phyloP scores from a whole-genome alignment of 1,284 basidiomycete genomes.

The Trametes sp. region DNA sequence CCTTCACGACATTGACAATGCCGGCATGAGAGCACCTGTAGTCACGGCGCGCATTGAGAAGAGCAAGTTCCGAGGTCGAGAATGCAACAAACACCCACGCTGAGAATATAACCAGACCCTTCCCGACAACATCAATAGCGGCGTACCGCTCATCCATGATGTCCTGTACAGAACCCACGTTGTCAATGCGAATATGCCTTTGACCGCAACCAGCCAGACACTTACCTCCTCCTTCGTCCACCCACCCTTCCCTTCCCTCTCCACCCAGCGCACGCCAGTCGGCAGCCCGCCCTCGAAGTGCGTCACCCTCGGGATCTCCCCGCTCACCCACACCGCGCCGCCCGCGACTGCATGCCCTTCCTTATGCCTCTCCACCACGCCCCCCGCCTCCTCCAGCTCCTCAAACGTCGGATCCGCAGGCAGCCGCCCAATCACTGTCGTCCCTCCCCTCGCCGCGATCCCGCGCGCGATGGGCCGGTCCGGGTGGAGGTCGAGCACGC shows the following conservation, averaged over 20 bases:
- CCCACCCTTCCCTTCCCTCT: constrained; percentile 43
- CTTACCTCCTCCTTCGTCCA: constrained; percentile 74
- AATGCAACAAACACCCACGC: constrained; percentile 57
- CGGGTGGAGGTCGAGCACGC: constrained; percentile 78
- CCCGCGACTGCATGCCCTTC: constrained; percentile 70
- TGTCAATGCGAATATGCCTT: constrained; percentile 1
- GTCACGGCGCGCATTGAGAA: neutral
- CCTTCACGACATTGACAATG: constrained; percentile 81
- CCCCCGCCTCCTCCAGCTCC: constrained; percentile 64
- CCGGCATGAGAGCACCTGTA: constrained; percentile 82
- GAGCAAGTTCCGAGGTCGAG: neutral
- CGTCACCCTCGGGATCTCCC: constrained; percentile 78
- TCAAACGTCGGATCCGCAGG: constrained; percentile 76
- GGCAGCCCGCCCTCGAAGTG: constrained; percentile 72
- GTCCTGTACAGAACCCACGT: constrained; percentile 50
- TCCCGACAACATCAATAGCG: constrained; percentile 77
- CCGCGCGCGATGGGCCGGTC: constrained; percentile 77
- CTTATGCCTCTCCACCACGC: constrained; percentile 58
- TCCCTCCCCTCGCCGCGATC: constrained; percentile 62
- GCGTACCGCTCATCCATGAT: constrained; percentile 86
- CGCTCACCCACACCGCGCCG: constrained; percentile 75
- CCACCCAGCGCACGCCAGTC: constrained; percentile 72
- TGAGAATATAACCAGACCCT: constrained; percentile 83
- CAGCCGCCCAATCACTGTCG: constrained; percentile 63
- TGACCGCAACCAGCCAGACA: neutral